These are phyloP conservation scores for Aechmea fasciata DNA, from an alignment of 176 grass and related monocot genomes.

Conservation along the genomic window DNA sequence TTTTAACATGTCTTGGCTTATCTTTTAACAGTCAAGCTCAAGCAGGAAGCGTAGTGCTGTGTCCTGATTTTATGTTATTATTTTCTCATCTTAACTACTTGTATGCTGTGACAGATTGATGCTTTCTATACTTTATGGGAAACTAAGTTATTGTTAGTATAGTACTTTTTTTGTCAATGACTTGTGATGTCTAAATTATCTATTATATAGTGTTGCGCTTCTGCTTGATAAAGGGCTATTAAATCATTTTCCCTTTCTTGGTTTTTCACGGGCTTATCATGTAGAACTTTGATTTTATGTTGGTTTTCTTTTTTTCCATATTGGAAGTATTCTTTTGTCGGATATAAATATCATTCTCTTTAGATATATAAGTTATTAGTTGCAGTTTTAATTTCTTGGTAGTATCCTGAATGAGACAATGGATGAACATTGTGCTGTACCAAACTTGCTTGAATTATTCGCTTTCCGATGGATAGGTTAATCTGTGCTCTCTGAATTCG, in stretches of 20 bases:
- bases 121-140: background rate
- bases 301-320: background rate
- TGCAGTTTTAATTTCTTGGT: background rate
- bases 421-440: background rate
- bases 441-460: background rate
- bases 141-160: background rate
- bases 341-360: background rate
- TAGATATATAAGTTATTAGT: slow-evolving; percentile 1
- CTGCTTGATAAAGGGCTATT: background rate
- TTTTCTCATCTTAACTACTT: slow-evolving; percentile 2
- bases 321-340: background rate
- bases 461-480: background rate
- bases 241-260: background rate
- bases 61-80: background rate
- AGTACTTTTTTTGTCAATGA: background rate
- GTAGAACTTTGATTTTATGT: background rate
- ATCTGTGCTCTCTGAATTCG: background rate
- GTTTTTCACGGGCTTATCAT: background rate
- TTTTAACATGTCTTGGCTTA: slow-evolving; percentile 2
- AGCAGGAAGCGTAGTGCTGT: background rate
- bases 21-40: slow-evolving; percentile 2
- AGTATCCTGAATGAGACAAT: background rate
- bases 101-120: background rate
- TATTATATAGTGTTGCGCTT: background rate
- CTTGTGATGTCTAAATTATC: background rate